These are phyloP conservation scores for Pichia sp. DNA, from an alignment of 1,139 yeast genomes.

Conservation along the genomic window DNA sequence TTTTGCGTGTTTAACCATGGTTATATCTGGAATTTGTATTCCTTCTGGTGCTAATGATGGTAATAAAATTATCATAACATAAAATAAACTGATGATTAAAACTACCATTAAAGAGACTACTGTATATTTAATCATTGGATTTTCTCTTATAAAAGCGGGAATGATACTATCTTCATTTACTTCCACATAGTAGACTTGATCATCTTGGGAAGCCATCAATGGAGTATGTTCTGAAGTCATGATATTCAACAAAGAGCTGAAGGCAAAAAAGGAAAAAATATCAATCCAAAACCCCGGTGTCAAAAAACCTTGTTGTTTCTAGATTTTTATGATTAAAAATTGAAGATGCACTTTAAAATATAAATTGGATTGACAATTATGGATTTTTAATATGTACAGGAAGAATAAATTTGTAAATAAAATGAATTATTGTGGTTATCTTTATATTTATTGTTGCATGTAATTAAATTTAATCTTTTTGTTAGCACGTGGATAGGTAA, in stretches of 20 bases:
- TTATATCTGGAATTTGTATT: slow-evolving; percentile 22
- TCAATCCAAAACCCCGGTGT: no score
- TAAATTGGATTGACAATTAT: no score
- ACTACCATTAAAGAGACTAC: slow-evolving; percentile 7
- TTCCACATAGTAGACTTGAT: slow-evolving; percentile 21
- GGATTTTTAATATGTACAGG: no score
- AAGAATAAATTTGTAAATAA: no score
- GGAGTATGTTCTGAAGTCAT: slow-evolving; percentile 15
- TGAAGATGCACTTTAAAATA: no score
- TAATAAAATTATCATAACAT: slow-evolving; percentile 24
- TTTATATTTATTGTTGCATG: no score
- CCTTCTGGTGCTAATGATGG: slow-evolving; percentile 30
- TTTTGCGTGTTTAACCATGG: slow-evolving; percentile 18
- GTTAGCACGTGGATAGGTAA: no score
- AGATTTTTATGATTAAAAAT: no score
- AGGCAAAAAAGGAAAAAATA: background rate
- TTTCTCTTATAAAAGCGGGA: slow-evolving; percentile 11
- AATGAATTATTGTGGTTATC: no score
- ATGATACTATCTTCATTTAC: slow-evolving; percentile 7
- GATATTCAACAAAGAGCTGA: background rate
- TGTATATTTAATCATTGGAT: slow-evolving; percentile 9
- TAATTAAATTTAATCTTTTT: no score
- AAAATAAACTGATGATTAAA: slow-evolving; percentile 21
- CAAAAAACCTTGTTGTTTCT: no score
- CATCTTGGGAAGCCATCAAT: slow-evolving; percentile 11